Evolutionary conservation across 306 rosid genomes (phyloP), one percentile per base, ranked within the genome.

Genomic region (Cucurbita ficifolia): DNA sequence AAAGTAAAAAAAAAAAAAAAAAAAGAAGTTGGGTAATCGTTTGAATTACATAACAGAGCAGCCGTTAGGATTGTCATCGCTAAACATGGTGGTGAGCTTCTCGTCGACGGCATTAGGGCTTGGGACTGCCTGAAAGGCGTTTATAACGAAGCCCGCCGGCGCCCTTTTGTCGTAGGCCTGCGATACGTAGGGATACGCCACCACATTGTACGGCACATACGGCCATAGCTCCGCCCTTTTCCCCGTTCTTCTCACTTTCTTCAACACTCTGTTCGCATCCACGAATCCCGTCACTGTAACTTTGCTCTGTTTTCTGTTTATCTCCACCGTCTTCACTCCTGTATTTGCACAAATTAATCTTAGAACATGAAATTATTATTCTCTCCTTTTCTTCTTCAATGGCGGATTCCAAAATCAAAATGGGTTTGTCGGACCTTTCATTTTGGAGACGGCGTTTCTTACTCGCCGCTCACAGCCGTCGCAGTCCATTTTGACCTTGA

Each of bases 141-240:
- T 75, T 42, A 60, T 75, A 10, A 75, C 77, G 12, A 19, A 75
- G 4, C 77, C 77, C 2, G 71, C 70, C 13, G 77, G 77, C 7
- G 77, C 77, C n/a, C 65, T 59, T 24, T 75, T 75, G 58, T 75
- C 77, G 58, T 75, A 75, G 10, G 77, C 77, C 54, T 75, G 77
- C 65, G 59, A 0, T 6, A 60, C 77, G 43, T 75, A 75, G 40
- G 77, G 77, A 51, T 75, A 75, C 12, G 77, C 77, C 71, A 75
- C 77, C 40, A 75, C 52, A 49, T 75, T 75, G 60, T 46, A 48
- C 21, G 77, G 77, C 1, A 75, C 77, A 24, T 75, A 75, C 14
- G 77, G 77, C 77, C 77, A 75, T 1, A 75, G 9, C 58, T 75
- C 77, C 1, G 77, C 77, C 10, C 72, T 46, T 48, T 75, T 75